Evolutionary conservation across 352 stramenopile genomes (phyloP).

Genomic region (Thalassiosira livingstoniorum): DNA sequence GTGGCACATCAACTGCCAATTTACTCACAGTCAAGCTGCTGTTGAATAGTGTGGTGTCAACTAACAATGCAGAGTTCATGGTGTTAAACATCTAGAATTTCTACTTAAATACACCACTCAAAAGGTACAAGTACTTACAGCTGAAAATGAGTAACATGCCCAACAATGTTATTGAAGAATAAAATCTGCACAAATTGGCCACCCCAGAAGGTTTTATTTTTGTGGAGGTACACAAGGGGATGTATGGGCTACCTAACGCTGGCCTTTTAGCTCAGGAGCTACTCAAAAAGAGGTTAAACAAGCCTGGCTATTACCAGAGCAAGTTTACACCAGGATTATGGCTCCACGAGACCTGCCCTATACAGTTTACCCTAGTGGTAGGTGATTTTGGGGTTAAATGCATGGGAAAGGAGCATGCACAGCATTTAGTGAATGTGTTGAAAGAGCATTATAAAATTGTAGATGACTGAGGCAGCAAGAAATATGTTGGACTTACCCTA

Average conservation of each 20-base stretch:
- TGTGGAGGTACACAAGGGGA: conserved; percentile 34
- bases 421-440: conserved; percentile 34
- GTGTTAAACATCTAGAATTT: conserved; percentile 45
- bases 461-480: conserved; percentile 27
- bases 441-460: conserved; percentile 25
- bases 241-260: conserved; percentile 49
- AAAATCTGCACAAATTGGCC: conserved; percentile 12
- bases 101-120: conserved; percentile 42
- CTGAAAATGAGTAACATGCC: conserved; percentile 33
- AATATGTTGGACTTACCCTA: conserved; percentile 56
- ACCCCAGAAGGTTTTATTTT: conserved; percentile 37
- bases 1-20: conserved; percentile 38
- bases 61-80: conserved; percentile 28
- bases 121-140: conserved; percentile 23
- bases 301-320: conserved; percentile 16
- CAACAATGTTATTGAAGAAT: conserved; percentile 26
- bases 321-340: conserved; percentile 53
- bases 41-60: conserved; percentile 51
- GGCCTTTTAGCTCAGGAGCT: conserved; percentile 41
- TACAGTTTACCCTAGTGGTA: conserved; percentile 48
- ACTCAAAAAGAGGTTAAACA: conserved; percentile 8
- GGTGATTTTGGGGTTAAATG: conserved; percentile 41
- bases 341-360: conserved; percentile 29
- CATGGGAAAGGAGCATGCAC: conserved; percentile 18
- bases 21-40: conserved; percentile 41